A percentile compares a stretch with the other conserved stretches of the same genome.
Evolutionary conservation across 73 alveolate species (phyloP).

Genomic region (Paramecium primaurelia): DNA sequence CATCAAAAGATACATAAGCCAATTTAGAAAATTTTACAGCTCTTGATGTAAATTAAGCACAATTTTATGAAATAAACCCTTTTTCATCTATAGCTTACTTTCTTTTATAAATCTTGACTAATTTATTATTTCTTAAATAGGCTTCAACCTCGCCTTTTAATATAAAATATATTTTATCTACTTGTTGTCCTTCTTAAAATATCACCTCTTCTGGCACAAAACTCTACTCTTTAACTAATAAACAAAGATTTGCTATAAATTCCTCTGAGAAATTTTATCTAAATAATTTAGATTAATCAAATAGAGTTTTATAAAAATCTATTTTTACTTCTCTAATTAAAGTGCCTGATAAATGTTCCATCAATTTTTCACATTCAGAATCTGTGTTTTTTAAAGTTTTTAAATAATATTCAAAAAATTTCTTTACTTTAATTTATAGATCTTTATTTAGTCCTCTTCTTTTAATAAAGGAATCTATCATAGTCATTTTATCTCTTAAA

Average conservation of each 20-base stretch:
- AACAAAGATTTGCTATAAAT: slow-evolving; percentile 22
- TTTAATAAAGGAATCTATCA: background rate
- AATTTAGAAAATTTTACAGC: slow-evolving; percentile 24
- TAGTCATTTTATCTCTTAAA: slow-evolving; percentile 46
- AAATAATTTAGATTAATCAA: slow-evolving; percentile 25
- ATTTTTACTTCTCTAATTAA: slow-evolving; percentile 49
- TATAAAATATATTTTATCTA: slow-evolving; percentile 37
- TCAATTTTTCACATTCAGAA: slow-evolving; percentile 32
- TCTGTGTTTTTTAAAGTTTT: background rate
- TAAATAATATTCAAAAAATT: slow-evolving; percentile 43
- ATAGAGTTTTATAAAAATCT: slow-evolving; percentile 25
- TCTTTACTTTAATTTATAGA: slow-evolving; percentile 51
- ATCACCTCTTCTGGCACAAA: slow-evolving; percentile 58
- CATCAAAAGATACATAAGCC: slow-evolving; percentile 28
- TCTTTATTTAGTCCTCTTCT: slow-evolving; percentile 29
- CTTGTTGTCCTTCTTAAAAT: slow-evolving; percentile 10
- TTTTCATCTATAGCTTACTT: background rate
- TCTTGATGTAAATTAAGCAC: background rate
- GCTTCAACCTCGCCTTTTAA: slow-evolving; percentile 56
- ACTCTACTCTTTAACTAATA: slow-evolving; percentile 28
- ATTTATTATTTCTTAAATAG: background rate
- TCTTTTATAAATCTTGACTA: background rate
- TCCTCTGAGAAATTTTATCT: slow-evolving; percentile 15
- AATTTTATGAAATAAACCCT: background rate
- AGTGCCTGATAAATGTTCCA: slow-evolving; percentile 24